These are phyloP conservation scores for Ordospora colligata DNA, from an alignment of 371 early-diverging fungal genomes.

Conservation along the genomic window DNA sequence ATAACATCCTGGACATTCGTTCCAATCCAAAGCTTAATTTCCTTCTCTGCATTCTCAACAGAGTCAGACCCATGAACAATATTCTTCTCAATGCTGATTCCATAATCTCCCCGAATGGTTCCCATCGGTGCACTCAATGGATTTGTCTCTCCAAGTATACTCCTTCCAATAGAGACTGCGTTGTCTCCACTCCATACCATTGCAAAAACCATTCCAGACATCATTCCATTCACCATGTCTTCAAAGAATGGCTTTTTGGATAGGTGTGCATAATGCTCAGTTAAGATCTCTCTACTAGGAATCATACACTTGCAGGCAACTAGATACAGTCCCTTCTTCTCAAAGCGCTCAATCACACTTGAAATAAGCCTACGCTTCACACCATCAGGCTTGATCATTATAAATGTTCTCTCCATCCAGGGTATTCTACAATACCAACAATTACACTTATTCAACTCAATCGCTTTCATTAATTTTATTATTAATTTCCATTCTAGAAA, in stretches of 20 bases:
- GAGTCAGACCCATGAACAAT: slow-evolving; percentile 95
- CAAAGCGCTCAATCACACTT: slow-evolving; percentile 85
- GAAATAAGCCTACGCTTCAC: slow-evolving; percentile 71
- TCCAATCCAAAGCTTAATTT: slow-evolving; percentile 91
- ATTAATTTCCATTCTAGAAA: no score
- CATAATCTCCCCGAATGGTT: slow-evolving; percentile 96
- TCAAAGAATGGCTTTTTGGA: slow-evolving; percentile 85
- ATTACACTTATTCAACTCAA: no score
- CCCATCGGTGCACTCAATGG: slow-evolving; percentile 80
- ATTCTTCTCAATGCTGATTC: slow-evolving; percentile 68
- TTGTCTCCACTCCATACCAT: slow-evolving; percentile 88
- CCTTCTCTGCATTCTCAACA: slow-evolving; percentile 85
- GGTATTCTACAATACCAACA: not conserved
- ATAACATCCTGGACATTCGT: slow-evolving; percentile 57
- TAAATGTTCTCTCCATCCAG: slow-evolving; percentile 64
- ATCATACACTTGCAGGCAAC: slow-evolving; percentile 70
- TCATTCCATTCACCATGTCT: slow-evolving; percentile 74
- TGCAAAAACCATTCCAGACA: slow-evolving; percentile 78
- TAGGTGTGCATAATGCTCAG: slow-evolving; percentile 89
- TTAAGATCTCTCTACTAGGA: slow-evolving; percentile 69
- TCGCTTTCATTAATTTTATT: no score
- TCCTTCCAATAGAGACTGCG: slow-evolving; percentile 85
- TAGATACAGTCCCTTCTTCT: slow-evolving; percentile 67
- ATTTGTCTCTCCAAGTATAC: slow-evolving; percentile 77
- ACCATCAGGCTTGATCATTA: slow-evolving; percentile 63